Conservation (phyloP, 1,284 basidiomycete species). For the Porogramme epimiltina region DNA sequence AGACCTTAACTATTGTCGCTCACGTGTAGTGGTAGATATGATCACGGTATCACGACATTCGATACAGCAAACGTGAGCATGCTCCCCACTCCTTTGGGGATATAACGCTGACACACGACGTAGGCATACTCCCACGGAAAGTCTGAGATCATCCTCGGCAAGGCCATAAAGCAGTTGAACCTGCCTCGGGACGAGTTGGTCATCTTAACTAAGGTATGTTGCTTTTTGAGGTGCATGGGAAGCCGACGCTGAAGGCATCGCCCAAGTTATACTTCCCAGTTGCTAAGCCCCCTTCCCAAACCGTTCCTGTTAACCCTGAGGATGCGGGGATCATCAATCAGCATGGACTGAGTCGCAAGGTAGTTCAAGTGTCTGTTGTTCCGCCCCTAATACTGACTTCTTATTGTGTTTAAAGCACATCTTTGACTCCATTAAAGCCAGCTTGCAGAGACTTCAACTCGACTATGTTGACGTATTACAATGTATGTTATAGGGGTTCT, state of each 20-base stretch:
- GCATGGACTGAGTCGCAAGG: conserved; percentile 24
- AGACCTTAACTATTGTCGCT: background rate
- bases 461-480: too few relatives aligned
- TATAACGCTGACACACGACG: background rate
- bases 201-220: conserved; percentile 72
- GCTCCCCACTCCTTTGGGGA: background rate
- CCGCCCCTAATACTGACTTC: too few relatives aligned
- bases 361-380: background rate
- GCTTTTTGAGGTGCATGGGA: background rate
- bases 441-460: too few relatives aligned
- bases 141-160: conserved; percentile 76
- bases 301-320: background rate
- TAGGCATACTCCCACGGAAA: conserved; percentile 47
- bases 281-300: background rate
- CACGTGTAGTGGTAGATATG: conserved; percentile 13
- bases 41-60: conserved; percentile 27
- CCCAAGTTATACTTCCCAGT: background rate
- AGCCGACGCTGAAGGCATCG: background rate
- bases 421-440: too few relatives aligned
- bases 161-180: conserved; percentile 72
- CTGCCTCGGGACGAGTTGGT: conserved; percentile 80
- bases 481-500: too few relatives aligned
- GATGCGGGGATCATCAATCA: conserved; percentile 26
- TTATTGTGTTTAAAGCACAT: too few relatives aligned
- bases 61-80: conserved; percentile 26